Base-by-base conservation (phyloP, 139 green algal genomes). In the Haematococcus sp. region DNA sequence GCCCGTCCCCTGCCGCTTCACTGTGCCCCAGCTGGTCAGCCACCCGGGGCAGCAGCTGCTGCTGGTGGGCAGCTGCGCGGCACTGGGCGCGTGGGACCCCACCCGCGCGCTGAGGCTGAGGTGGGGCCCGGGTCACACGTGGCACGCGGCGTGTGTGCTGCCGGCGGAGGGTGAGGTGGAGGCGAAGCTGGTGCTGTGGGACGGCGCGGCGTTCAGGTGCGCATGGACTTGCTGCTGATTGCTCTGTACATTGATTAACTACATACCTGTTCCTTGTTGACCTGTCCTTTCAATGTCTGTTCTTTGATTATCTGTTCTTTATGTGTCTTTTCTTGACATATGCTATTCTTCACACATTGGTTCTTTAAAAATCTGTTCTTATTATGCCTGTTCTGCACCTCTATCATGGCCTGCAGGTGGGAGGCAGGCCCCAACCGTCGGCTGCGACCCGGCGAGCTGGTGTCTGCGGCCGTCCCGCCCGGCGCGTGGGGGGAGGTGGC, bases 21-120 rank as follows among this genome's bases (percentile, higher is more conserved):
- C 56, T 27, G 77, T 83, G 28, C 77, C 77, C 19, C 72, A 83
- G 51, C 61, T 66, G 25, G 51, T 68, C 1, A 83, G 71, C 19
- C 20, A 65, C 22, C 77, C 77, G 16, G 61, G 72, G 4, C 77
- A 83, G 77, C 72, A 83, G 65, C 71, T 83, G 66, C 43, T 83
- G 66, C 66, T 83, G 64, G 66, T 75, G 60, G 77, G 77, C 22
- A 61, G 51, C n/a, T 30, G 35, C 30, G 52, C 71, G 15, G 54
- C 63, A 27, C 40, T 83, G 66, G 77, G 77, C 49, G 59, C 19
- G 46, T 83, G 77, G 77, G 59, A 79, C 44, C 44, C 68, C 23
- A 25, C 5, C 3, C 2, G 32, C 11, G 77, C 22, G 15, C 32
- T 76, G 46, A 22, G 54, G 35, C 67, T 83, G 46, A 64, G 5